These are phyloP conservation scores for Mycosarcoma mackinlayi DNA, from an alignment of 1,284 basidiomycete species.

Conservation along the genomic window DNA sequence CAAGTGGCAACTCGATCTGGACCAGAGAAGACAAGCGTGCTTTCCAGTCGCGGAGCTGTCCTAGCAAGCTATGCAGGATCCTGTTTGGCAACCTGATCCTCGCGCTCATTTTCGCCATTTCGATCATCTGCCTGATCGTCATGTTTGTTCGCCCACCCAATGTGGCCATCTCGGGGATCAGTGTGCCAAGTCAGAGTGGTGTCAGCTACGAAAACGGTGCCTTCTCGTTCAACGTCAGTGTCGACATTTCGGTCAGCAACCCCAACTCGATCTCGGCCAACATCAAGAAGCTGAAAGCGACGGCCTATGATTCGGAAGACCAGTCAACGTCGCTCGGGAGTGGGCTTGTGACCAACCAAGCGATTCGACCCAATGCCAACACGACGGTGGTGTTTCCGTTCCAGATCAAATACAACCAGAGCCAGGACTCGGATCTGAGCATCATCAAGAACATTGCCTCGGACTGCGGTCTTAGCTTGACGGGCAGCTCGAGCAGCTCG, in stretches of 20 bases:
- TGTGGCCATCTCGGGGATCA: slow-evolving; percentile 51
- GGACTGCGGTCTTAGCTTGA: slow-evolving; percentile 74
- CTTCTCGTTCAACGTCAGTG: slow-evolving; percentile 58
- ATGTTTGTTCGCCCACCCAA: slow-evolving; percentile 64
- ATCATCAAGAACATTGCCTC: slow-evolving; percentile 77
- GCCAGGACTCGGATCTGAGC: slow-evolving; percentile 73
- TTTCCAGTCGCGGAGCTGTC: slow-evolving; percentile 48
- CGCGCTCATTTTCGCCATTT: slow-evolving; percentile 56
- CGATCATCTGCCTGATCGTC: slow-evolving; percentile 59
- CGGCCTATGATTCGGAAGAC: slow-evolving; percentile 51
- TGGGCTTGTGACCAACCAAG: slow-evolving; percentile 71
- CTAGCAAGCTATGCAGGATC: slow-evolving; percentile 57
- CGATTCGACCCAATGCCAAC: slow-evolving; percentile 75
- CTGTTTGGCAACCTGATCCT: slow-evolving; percentile 57
- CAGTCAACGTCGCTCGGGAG: slow-evolving; percentile 46
- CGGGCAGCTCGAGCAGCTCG: slow-evolving; percentile 59
- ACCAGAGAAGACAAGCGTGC: slow-evolving; percentile 57
- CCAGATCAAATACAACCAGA: slow-evolving; percentile 76
- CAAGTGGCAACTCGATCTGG: slow-evolving; percentile 62
- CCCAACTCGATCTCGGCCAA: slow-evolving; percentile 64
- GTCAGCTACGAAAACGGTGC: slow-evolving; percentile 45
- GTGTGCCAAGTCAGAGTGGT: slow-evolving; percentile 32
- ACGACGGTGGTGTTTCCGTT: slow-evolving; percentile 87
- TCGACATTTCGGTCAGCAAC: slow-evolving; percentile 61
- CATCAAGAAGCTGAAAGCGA: slow-evolving; percentile 55